Percentiles rank a stretch among this genome's conserved stretches.
Evolutionary conservation across 441 rosid genomes (phyloP).

Genomic region (Cnidoscolus chayamansa): DNA sequence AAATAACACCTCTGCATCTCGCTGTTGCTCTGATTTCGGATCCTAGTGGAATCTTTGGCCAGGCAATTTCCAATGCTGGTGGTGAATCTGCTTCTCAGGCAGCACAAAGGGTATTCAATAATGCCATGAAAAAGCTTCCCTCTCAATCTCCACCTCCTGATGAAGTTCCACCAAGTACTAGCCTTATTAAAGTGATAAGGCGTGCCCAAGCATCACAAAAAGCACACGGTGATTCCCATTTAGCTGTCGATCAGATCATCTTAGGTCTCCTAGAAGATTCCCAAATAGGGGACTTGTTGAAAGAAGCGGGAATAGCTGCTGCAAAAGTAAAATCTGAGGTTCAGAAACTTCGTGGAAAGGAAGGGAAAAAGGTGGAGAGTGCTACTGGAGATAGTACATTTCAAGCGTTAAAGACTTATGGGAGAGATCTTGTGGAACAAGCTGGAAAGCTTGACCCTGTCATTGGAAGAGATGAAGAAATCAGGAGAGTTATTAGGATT

Average conservation of each 20-base stretch:
- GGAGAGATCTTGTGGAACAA: conserved; percentile 83
- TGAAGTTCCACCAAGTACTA: conserved; percentile 67
- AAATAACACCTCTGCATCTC: conserved; percentile 79
- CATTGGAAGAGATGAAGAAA: conserved; percentile 85
- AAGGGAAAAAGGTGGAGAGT: conserved; percentile 87
- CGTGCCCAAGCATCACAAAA: conserved; percentile 79
- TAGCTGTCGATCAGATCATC: conserved; percentile 81
- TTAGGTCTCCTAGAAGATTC: conserved; percentile 88
- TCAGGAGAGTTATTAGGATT: conserved; percentile 72
- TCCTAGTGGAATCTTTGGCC: conserved; percentile 60
- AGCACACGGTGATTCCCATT: conserved; percentile 61
- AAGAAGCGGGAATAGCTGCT: conserved; percentile 59
- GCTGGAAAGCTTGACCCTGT: conserved; percentile 97
- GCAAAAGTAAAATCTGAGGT: conserved; percentile 66
- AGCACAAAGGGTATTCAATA: conserved; percentile 62
- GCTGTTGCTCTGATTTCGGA: conserved; percentile 69
- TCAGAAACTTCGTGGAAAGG: conserved; percentile 87
- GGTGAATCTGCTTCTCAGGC: conserved; percentile 56
- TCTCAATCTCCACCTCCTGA: conserved; percentile 79
- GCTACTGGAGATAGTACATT: conserved; percentile 75
- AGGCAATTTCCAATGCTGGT: conserved; percentile 52
- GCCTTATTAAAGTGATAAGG: conserved; percentile 63
- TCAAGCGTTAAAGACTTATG: conserved; percentile 85
- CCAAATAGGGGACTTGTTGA: conserved; percentile 63
- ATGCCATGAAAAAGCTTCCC: conserved; percentile 70